These are phyloP conservation scores for Biscutella auriculata DNA, from an alignment of 441 rosid species.

Conservation along the genomic window DNA sequence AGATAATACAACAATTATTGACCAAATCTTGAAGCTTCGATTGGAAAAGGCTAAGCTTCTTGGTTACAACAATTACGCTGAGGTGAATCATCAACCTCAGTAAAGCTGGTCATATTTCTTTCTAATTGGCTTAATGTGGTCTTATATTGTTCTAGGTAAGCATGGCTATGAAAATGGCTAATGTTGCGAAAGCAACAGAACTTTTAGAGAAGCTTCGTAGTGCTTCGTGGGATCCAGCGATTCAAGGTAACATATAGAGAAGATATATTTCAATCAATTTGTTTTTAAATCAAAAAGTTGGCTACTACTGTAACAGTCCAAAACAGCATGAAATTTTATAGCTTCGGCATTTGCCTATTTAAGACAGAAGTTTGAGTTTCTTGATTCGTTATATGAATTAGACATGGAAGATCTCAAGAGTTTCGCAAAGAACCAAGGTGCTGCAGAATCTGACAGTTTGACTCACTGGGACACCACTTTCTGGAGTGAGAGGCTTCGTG, in stretches of 20 bases:
- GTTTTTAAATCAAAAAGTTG: neutral
- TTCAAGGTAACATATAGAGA: constrained; percentile 42
- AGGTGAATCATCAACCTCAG: constrained; percentile 32
- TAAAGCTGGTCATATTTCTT: neutral
- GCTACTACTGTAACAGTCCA: neutral
- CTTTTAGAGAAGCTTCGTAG: constrained; percentile 72
- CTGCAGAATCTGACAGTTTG: constrained; percentile 55
- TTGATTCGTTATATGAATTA: constrained; percentile 19
- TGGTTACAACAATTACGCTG: constrained; percentile 70
- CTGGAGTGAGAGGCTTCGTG: constrained; percentile 98
- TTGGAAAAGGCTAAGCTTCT: constrained; percentile 75
- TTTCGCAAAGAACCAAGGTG: constrained; percentile 63
- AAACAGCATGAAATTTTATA: neutral
- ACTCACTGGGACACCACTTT: constrained; percentile 73
- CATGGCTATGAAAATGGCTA: constrained; percentile 95
- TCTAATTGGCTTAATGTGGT: constrained; percentile 12
- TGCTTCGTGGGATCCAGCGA: constrained; percentile 84
- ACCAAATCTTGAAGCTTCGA: constrained; percentile 64
- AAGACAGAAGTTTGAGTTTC: neutral
- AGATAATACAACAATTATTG: constrained; percentile 61
- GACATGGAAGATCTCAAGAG: constrained; percentile 73
- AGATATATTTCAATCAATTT: neutral
- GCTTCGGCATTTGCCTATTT: neutral
- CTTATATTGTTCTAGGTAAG: constrained; percentile 45
- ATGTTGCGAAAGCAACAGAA: constrained; percentile 68